Evolutionary conservation across 1,284 basidiomycete genomes (phyloP).

Genomic region (Phellopilus nigrolimitatus): DNA sequence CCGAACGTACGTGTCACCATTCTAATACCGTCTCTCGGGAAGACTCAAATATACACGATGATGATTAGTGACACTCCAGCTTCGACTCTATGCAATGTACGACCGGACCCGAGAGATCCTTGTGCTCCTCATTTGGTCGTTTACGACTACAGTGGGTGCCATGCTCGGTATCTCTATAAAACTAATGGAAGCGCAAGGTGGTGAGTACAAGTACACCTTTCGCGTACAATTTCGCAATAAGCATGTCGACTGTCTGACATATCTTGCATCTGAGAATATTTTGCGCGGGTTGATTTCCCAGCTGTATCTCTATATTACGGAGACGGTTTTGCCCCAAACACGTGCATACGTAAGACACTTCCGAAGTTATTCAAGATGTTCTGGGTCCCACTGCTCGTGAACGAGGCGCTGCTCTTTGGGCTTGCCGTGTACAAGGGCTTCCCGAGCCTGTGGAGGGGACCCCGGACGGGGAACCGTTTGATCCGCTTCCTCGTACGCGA

Average conservation of each 20-base stretch:
- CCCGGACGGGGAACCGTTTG: background rate
- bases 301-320: too few relatives aligned
- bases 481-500: background rate
- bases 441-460: background rate
- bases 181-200: background rate
- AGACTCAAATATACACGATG: background rate
- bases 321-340: too few relatives aligned
- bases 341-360: too few relatives aligned
- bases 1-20: background rate
- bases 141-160: background rate
- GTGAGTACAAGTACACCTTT: too few relatives aligned
- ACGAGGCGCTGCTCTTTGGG: background rate
- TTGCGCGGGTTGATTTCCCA: too few relatives aligned
- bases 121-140: background rate
- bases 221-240: too few relatives aligned
- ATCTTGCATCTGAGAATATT: too few relatives aligned
- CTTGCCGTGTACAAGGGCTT: constrained; percentile 1
- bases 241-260: too few relatives aligned
- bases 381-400: background rate
- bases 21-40: background rate
- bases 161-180: background rate
- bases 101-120: background rate
- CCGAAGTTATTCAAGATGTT: background rate
- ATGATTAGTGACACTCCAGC: constrained; percentile 1
- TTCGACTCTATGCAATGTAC: constrained; percentile 6